Percentiles rank a stretch among this genome's conserved stretches.
Evolutionary conservation across 345 rosid species (phyloP).

Genomic region (Euclidium syriacum): DNA sequence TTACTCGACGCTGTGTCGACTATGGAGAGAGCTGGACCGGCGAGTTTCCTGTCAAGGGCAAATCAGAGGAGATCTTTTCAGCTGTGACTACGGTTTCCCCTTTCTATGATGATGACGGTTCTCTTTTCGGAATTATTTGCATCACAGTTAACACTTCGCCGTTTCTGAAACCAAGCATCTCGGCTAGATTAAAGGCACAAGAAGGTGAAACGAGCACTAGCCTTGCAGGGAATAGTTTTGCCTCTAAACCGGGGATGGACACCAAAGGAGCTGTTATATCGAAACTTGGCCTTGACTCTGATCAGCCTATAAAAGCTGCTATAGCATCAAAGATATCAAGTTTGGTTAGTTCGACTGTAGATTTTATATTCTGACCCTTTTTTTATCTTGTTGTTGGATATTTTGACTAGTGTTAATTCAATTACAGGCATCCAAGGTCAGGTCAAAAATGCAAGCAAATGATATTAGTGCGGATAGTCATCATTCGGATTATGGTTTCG

Average conservation of each 20-base stretch:
- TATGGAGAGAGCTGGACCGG: conserved; percentile 97
- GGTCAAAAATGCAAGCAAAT: conserved; percentile 59
- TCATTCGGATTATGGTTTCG: conserved; percentile 55
- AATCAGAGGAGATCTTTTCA: conserved; percentile 56
- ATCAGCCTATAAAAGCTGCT: conserved; percentile 84
- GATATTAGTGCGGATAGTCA: conserved; percentile 60
- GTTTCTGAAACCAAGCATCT: conserved; percentile 39
- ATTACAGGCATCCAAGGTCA: conserved; percentile 76
- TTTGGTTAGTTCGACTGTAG: conserved; percentile 57
- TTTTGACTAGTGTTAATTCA: conserved; percentile 30
- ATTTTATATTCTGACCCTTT: no score
- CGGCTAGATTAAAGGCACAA: conserved; percentile 29
- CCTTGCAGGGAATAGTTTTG: conserved; percentile 41
- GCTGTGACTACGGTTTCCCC: conserved; percentile 70
- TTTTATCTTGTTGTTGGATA: conserved; percentile 16
- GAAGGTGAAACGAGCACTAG: conserved; percentile 51
- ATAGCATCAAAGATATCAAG: conserved; percentile 86
- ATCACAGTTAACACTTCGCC: conserved; percentile 58
- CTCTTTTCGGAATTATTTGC: conserved; percentile 71
- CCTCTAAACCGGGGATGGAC: conserved; percentile 42
- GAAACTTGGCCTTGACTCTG: conserved; percentile 86
- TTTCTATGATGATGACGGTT: conserved; percentile 63
- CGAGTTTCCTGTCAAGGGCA: conserved; percentile 76
- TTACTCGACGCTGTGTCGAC: conserved; percentile 42
- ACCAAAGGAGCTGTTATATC: conserved; percentile 35